Evolutionary conservation across 768 basidiomycete species (phyloP).

Genomic region (Pleurotus eryngii): DNA sequence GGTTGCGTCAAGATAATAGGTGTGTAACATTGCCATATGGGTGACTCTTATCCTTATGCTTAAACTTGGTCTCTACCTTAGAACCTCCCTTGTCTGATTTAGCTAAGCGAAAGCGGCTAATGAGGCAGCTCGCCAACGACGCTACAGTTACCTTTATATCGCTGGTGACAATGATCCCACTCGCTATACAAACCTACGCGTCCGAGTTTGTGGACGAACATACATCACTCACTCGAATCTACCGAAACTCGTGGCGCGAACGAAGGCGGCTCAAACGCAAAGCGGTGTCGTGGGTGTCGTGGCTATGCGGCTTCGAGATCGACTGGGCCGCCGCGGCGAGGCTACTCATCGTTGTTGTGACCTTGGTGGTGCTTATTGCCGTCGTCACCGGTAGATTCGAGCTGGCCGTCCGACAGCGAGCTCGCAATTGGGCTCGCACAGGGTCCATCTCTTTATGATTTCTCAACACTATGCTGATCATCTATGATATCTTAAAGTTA

Average conservation of each 20-base stretch:
- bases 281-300: neutral
- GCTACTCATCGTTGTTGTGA: neutral
- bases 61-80: neutral
- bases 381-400: neutral
- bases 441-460: conserved; percentile 2
- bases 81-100: neutral
- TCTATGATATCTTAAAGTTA: neutral
- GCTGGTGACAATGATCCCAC: neutral
- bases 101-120: neutral
- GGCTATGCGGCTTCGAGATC: neutral
- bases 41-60: neutral
- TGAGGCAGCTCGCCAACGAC: neutral
- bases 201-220: neutral
- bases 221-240: neutral
- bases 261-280: neutral
- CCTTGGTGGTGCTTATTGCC: neutral
- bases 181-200: neutral
- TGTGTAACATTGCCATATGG: neutral
- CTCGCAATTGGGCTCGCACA: neutral
- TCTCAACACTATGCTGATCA: too few relatives aligned
- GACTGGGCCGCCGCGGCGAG: neutral
- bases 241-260: conserved; percentile 3
- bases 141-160: neutral
- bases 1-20: conserved; percentile 4
- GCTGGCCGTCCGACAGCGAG: neutral